Evolutionary conservation across 2,329 filamentous ascomycete genomes (phyloP).

Genomic region (Sarocladiaceae sp.): DNA sequence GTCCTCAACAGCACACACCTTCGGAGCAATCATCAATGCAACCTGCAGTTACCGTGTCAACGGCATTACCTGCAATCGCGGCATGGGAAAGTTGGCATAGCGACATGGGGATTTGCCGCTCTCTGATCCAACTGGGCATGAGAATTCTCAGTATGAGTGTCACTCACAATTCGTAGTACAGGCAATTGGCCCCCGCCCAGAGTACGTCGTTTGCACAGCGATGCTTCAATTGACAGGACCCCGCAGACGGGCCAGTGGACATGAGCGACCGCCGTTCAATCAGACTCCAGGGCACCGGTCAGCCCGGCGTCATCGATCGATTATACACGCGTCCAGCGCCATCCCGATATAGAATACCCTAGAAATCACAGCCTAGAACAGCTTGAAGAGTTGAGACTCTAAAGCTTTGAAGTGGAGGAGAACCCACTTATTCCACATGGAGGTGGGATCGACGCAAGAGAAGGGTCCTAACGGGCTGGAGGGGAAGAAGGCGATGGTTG

Average conservation of each 20-base stretch:
- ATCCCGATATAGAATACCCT: conserved; percentile 2
- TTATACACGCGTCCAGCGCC: not conserved
- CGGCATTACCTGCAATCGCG: no score
- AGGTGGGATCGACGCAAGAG: not conserved
- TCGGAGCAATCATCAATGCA: no score
- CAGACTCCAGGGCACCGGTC: no score
- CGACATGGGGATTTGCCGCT: not conserved
- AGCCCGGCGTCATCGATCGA: conserved; percentile 9
- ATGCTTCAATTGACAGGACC: not conserved
- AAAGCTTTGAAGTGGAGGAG: not conserved
- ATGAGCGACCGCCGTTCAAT: not conserved
- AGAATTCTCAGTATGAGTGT: not conserved
- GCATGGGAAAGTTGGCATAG: conserved; percentile 9
- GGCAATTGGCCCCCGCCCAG: not conserved
- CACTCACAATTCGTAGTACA: not conserved
- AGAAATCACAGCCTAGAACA: no score
- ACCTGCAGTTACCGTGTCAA: no score
- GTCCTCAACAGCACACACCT: no score
- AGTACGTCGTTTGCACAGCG: not conserved
- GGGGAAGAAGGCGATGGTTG: not conserved
- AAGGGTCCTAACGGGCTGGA: not conserved
- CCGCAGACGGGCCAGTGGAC: not conserved
- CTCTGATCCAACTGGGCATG: not conserved
- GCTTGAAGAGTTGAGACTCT: not conserved
- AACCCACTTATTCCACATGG: not conserved